Base-by-base conservation (phyloP, 2,329 filamentous ascomycete genomes). In the Arthrobotrys sinensis region DNA sequence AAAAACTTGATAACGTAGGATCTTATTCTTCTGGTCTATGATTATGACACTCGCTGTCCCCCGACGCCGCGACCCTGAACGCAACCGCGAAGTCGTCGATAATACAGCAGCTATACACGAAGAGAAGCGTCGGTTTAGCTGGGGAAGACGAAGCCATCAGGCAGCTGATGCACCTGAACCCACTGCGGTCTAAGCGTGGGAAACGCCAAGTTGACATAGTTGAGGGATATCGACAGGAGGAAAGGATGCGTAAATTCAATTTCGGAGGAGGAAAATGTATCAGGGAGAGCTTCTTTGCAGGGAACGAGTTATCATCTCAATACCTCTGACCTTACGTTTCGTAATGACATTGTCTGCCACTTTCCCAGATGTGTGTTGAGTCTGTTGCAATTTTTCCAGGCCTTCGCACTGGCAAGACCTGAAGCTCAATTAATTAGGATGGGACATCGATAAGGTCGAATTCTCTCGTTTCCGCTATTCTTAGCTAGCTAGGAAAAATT, bases 1-100 rank as follows among this genome's bases (percentile, higher is more conserved):
- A 14, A 19, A 4, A 21, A 12, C 12, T 16, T 32, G 32, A 21
- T 14, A 7, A 40, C 32, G 7, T 57, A 76, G 71, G 12, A 46
- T 76, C 38, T 19, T 76, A 16, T 76, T 69, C 46, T 64, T 66
- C 16, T 11, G n/a, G 24, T 68, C 70, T 24, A 68, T 24, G 21
- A 46, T 68, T 21, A 7, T 75, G 10, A n/a, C 70, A 6, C 32
- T 40, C 11, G 10, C 28, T 10, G 32, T 73, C 16, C 36, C 62
- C 32, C 12, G 53, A 38, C 40, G 48, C 12, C 60, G 36, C 24
- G 24, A 2, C n/a, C n/a, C n/a, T n/a, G n/a, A n/a, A n/a, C n/a
- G n/a, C n/a, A n/a, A n/a, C n/a, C n/a, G n/a, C 32, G 28, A 60
- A 1, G n/a, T n/a, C 14, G 52, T 55, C 21, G 38, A 19, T 38